Percentiles rank a stretch among this genome's conserved stretches.
These are phyloP conservation scores for Uncinocarpus reesii DNA, from an alignment of 2,329 filamentous ascomycete genomes.

Conservation along the genomic window DNA sequence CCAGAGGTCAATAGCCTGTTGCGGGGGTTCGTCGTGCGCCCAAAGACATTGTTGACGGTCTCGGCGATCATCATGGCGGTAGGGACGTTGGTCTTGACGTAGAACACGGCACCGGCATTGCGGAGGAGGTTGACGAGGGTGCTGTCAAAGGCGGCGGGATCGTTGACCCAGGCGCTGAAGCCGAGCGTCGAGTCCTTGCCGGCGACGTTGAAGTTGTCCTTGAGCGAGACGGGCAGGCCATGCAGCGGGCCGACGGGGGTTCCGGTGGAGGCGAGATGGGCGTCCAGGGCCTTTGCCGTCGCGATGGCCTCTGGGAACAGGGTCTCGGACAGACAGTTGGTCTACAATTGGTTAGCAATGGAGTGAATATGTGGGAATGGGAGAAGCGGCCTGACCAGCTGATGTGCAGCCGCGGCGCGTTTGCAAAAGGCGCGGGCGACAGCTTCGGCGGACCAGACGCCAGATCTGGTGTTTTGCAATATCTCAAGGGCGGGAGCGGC, in stretches of 20 bases:
- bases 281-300: conserved; percentile 30
- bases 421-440: conserved; percentile 30
- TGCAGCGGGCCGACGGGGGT: conserved; percentile 32
- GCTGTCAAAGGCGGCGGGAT: conserved; percentile 44
- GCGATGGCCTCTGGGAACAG: conserved; percentile 40
- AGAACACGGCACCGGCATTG: conserved; percentile 40
- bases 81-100: conserved; percentile 34
- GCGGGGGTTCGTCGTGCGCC: conserved; percentile 31
- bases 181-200: conserved; percentile 19
- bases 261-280: conserved; percentile 32
- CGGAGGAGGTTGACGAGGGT: conserved; percentile 49
- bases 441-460: conserved; percentile 17
- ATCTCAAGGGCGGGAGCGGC: conserved; percentile 12
- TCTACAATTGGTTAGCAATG: conserved; percentile 31
- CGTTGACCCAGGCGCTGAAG: conserved; percentile 16
- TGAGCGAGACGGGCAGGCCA: conserved; percentile 35
- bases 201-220: conserved; percentile 32
- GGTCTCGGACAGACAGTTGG: conserved; percentile 51
- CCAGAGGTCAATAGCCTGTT: conserved; percentile 28
- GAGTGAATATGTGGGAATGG: background rate
- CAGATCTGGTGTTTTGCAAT: conserved; percentile 15
- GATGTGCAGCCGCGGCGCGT: conserved; percentile 32
- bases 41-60: conserved; percentile 36
- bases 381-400: conserved; percentile 16
- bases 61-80: conserved; percentile 39